Base-by-base conservation (phyloP, 331 rosid genomes). In the Dryas integrifolia region DNA sequence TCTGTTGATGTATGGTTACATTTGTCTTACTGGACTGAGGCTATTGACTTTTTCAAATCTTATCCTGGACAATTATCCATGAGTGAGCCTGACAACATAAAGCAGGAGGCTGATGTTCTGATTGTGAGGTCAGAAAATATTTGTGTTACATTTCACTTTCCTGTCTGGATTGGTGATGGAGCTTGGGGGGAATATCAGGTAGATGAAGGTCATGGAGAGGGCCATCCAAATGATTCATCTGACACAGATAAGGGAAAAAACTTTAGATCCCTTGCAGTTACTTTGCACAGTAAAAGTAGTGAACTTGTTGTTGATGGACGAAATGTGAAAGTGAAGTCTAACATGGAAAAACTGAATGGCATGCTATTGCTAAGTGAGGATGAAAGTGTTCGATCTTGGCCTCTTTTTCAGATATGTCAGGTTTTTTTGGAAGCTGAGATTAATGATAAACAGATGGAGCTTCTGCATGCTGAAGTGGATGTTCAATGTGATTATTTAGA, bases 1-100 rank as follows among this genome's bases (percentile, higher is more conserved):
- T 85, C 95, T 48, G 74, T 91, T 61, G 88, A 86, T 76, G 77
- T 94, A 76, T 91, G 98, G 98, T 81, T 89, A 68, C 84, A 88
- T 78, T 65, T 88, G 76, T 79, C 87, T 48, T 86, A 88, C 74
- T 94, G 97, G 98, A 74, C 45, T 55, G 83, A 84, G 77, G 79
- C 86, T 55, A 75, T 85, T 84, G 84, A 86, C 50, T 81, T 84
- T 55, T 35, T 85, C 44, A 86, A 81, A 61, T 75, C 79, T 47
- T 79, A 74, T 59, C 58, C 64, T 73, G 79, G 70, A 77, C 81
- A 62, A 58, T 55, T 67, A 80, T 81, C 78, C 72, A 80, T 73
- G 72, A 24, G 30, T 60, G 47, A 56, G 55, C 77, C 74, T 47
- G 84, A 74, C 75, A 80, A 83, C 72, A 58, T 59, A 48, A 65